phyloP scores from a whole-genome alignment of 2,329 filamentous ascomycete species.

The Paraphoma sp. region DNA sequence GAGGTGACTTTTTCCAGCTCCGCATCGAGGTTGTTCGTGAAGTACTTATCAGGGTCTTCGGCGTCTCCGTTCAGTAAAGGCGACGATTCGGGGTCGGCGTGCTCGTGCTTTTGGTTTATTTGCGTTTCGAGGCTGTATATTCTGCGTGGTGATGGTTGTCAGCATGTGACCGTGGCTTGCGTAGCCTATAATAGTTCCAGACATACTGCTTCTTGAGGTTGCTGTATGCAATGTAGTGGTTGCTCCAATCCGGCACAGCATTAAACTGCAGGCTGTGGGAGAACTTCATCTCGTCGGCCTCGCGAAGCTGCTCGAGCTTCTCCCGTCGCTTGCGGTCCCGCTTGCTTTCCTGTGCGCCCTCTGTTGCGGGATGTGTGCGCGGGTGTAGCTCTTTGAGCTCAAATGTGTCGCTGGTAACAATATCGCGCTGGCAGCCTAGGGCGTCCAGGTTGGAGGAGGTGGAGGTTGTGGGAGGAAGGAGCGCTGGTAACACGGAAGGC shows the following conservation, averaged over 20 bases:
- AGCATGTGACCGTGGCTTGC: conserved; percentile 15
- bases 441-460: conserved; percentile 35
- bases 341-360: conserved; percentile 25
- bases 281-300: conserved; percentile 96
- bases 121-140: conserved; percentile 96
- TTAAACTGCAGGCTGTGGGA: conserved; percentile 99
- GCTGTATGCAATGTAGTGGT: conserved; percentile 96
- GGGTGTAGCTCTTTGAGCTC: conserved; percentile 40
- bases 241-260: conserved; percentile 99
- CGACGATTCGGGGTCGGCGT: conserved; percentile 78
- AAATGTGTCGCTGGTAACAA: conserved; percentile 27
- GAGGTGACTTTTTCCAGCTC: conserved; percentile 94
- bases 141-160: conserved; percentile 54
- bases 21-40: conserved; percentile 79
- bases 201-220: conserved; percentile 97
- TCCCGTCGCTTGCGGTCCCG: conserved; percentile 58
- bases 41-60: conserved; percentile 79
- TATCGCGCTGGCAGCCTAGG: conserved; percentile 24
- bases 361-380: conserved; percentile 3
- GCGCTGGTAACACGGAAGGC: conserved; percentile 1
- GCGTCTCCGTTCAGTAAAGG: conserved; percentile 74
- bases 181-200: neutral
- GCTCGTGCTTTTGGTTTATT: conserved; percentile 65
- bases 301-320: conserved; percentile 74
- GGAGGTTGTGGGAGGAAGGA: conserved; percentile 1